These are phyloP conservation scores for Bretziella fagacearum DNA, from an alignment of 2,329 filamentous ascomycete species.

Conservation along the genomic window DNA sequence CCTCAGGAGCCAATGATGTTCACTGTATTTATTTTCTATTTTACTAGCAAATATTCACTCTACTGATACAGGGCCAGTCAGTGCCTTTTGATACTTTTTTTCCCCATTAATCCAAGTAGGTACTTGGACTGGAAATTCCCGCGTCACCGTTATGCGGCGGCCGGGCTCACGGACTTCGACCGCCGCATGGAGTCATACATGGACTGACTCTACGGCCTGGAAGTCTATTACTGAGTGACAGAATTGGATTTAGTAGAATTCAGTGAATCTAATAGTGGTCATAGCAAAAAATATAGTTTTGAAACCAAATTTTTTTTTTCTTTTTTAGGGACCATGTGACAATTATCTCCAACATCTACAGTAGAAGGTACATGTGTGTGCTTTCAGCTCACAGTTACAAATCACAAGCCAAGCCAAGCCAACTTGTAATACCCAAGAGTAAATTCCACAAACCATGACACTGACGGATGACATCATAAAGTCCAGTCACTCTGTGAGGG, in stretches of 20 bases:
- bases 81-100: not conserved
- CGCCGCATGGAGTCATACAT: constrained; percentile 12
- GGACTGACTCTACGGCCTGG: not conserved
- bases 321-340: not conserved
- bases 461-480: not conserved
- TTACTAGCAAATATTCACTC: too few species aligned
- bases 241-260: not conserved
- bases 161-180: constrained; percentile 10
- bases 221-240: not conserved
- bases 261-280: not conserved
- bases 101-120: not conserved
- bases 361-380: too few species aligned
- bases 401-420: too few species aligned
- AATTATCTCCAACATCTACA: too few species aligned
- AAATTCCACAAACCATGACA: not conserved
- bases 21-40: too few species aligned
- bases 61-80: not conserved
- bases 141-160: not conserved
- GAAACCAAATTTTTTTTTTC: not conserved
- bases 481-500: not conserved
- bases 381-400: too few species aligned
- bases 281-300: not conserved
- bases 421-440: too few species aligned
- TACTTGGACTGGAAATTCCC: not conserved
- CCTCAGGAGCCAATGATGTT: too few species aligned